A percentile compares a stretch with the other conserved stretches of the same genome.
Conservation (phyloP, 108 stramenopile species). For the Cyclostephanos invisitatus region DNA sequence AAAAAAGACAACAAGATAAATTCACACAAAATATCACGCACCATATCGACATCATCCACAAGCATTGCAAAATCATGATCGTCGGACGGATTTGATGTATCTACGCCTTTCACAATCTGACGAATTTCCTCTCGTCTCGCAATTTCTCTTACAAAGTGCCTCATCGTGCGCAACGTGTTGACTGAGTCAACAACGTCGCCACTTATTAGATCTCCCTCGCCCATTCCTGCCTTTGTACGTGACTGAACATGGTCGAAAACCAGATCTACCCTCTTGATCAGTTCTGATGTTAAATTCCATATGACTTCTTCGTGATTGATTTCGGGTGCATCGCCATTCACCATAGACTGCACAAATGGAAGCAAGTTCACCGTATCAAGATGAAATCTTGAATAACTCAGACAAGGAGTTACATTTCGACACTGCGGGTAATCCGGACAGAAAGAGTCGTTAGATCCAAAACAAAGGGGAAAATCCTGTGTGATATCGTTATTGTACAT, state of each 20-base stretch:
- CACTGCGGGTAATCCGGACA: constrained; percentile 33
- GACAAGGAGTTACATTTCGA: constrained; percentile 74
- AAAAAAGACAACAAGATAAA: neutral
- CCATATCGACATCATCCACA: constrained; percentile 62
- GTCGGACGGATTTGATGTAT: constrained; percentile 11
- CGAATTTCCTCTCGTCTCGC: constrained; percentile 42
- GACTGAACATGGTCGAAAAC: constrained; percentile 42
- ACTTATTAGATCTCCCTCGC: constrained; percentile 5
- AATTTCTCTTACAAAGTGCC: constrained; percentile 60
- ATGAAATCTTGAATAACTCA: constrained; percentile 82
- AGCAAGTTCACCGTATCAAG: constrained; percentile 71
- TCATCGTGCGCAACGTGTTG: constrained; percentile 47
- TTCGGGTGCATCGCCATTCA: constrained; percentile 72
- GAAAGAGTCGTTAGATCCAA: neutral
- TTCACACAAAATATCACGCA: constrained; percentile 8
- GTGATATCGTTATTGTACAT: neutral
- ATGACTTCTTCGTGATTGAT: constrained; percentile 73
- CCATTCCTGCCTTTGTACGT: constrained; percentile 26
- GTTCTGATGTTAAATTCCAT: constrained; percentile 67
- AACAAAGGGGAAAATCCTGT: neutral
- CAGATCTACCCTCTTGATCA: constrained; percentile 55
- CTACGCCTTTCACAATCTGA: constrained; percentile 39
- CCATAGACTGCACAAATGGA: constrained; percentile 61
- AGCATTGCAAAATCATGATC: constrained; percentile 50
- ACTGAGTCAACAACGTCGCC: constrained; percentile 52